Evolutionary conservation across 2,329 filamentous ascomycete genomes (phyloP).

Genomic region (Exophiala lecanii-corni): DNA sequence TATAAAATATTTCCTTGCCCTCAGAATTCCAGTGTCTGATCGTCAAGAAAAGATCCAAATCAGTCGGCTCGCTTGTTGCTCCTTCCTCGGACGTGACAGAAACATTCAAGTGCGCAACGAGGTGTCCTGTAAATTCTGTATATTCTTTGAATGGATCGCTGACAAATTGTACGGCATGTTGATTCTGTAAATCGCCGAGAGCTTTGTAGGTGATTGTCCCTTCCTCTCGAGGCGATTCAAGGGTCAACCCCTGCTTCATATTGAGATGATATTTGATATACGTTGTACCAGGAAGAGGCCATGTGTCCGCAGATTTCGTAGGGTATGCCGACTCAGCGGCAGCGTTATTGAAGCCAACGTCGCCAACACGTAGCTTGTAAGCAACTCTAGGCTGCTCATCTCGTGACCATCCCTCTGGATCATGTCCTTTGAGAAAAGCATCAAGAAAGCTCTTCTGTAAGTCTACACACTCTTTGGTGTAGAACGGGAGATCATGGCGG

Average conservation of each 20-base stretch:
- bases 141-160: conserved; percentile 56
- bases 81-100: conserved; percentile 44
- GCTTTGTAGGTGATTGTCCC: conserved; percentile 55
- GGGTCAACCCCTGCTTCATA: conserved; percentile 40
- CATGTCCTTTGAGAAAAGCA: conserved; percentile 65
- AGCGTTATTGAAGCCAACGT: conserved; percentile 63
- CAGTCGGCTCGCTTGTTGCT: conserved; percentile 40
- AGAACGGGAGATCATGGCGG: conserved; percentile 68
- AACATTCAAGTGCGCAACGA: conserved; percentile 60
- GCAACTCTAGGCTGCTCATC: conserved; percentile 49
- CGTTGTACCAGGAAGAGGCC: conserved; percentile 62
- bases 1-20: conserved; percentile 52
- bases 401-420: conserved; percentile 45
- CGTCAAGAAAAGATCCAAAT: conserved; percentile 53
- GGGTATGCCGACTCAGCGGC: conserved; percentile 53
- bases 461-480: conserved; percentile 64
- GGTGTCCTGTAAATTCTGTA: conserved; percentile 66
- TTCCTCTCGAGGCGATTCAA: conserved; percentile 28
- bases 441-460: conserved; percentile 64
- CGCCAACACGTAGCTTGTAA: conserved; percentile 59
- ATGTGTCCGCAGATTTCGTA: conserved; percentile 56
- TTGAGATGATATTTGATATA: conserved; percentile 61
- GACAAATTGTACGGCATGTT: conserved; percentile 54
- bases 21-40: conserved; percentile 47
- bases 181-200: conserved; percentile 53